Evolutionary conservation across 106 monocot species (phyloP), one percentile per base, ranked within the genome.

Genomic region (Dendrobium nobile): DNA sequence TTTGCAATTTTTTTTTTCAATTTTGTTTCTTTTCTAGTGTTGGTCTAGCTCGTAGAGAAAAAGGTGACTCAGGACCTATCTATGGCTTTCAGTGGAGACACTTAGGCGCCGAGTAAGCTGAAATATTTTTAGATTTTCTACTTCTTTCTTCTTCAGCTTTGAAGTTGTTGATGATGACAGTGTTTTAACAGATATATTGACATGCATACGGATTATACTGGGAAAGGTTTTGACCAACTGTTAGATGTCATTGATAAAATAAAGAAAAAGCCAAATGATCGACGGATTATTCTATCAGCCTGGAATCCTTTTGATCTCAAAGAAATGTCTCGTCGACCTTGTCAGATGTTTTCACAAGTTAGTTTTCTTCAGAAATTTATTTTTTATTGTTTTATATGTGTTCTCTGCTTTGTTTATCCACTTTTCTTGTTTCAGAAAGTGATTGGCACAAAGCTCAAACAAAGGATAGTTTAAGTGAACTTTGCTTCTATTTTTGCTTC

Each of bases 11-110:
- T 74, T 74, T 74, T 41, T 13, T 7, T 74, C 42, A 43, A 20
- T 41, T 41, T 19, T 44, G 51, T 54, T 42, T 70, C 47, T 72
- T 77, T 83, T 74, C 51, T 82, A 99, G 99, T 79, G 82, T 87
- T 86, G 93, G 93, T 78, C 79, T 99, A 43, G 40, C 80, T 79
- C 80, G 86, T 41, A 88, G 99, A 79, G 91, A 99, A 76, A 92
- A 91, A 92, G 98, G 95, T 73, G 98, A 98, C 76, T 80, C 95
- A 27, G 98, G 98, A 27, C 99, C 99, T 59, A 79, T 99, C 81
- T 99, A 99, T 88, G 99, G 99, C 41, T 99, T 95, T 82, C 99
- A 99, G 58, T 99, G 99, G 99, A 89, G 99, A 75, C 99, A 99
- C 72, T 99, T 93, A 86, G 95, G 99, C 81, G 99, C 99, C n/a